Evolutionary conservation across 345 rosid genomes (phyloP).

Genomic region (Fremontodendron californicum): DNA sequence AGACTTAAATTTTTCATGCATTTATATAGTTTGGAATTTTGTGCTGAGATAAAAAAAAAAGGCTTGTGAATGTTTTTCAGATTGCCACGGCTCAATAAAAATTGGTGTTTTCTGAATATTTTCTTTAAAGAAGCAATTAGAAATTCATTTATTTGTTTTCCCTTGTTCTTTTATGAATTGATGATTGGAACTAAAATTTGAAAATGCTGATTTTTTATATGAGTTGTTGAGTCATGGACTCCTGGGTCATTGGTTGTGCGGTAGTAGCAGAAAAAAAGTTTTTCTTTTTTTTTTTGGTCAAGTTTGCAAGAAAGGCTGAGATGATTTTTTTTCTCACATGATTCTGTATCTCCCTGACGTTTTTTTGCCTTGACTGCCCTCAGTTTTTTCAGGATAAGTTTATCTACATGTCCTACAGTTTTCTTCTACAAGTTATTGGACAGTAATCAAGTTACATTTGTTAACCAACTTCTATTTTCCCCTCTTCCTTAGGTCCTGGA

Average conservation of each 20-base stretch:
- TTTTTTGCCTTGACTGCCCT: background rate
- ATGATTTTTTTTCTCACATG: background rate
- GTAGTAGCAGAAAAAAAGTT: background rate
- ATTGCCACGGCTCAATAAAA: background rate
- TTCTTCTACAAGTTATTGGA: background rate
- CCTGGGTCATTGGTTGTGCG: background rate
- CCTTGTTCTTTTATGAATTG: background rate
- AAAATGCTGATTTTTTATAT: background rate
- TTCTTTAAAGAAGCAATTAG: background rate
- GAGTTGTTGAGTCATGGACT: background rate
- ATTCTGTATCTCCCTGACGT: background rate
- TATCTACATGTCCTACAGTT: background rate
- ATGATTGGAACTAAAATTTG: background rate
- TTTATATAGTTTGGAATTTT: background rate
- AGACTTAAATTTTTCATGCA: background rate
- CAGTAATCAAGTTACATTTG: background rate
- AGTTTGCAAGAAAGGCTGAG: background rate
- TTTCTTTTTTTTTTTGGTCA: background rate
- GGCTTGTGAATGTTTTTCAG: background rate
- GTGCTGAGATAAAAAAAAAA: background rate
- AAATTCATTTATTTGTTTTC: background rate
- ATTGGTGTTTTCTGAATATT: background rate
- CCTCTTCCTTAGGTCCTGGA: constrained; percentile 58
- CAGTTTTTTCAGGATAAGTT: background rate
- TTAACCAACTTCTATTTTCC: background rate